A percentile compares a stretch with the other conserved stretches of the same genome.
Evolutionary conservation across 352 stramenopile genomes (phyloP).

Genomic region (Globisporangium ultimum): DNA sequence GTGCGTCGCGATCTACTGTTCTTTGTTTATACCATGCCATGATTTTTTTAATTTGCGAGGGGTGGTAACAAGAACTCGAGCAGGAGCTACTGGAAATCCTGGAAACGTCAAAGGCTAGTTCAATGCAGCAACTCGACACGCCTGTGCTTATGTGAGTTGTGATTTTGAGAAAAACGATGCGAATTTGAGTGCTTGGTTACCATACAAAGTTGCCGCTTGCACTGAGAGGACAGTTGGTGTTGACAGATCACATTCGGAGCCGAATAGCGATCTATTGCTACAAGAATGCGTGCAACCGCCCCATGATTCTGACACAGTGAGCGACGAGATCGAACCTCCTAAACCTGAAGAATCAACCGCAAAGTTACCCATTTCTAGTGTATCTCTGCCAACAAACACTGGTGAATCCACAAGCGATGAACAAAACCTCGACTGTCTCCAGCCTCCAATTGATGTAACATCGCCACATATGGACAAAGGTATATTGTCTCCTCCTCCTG

Average conservation of each 20-base stretch:
- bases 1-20: conserved; percentile 11
- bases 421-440: not conserved
- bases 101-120: not conserved
- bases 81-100: conserved; percentile 23
- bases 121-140: not conserved
- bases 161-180: not conserved
- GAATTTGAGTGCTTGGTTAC: not conserved
- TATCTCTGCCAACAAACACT: not conserved
- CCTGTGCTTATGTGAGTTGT: not conserved
- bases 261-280: not conserved
- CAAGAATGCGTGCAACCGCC: not conserved
- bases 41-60: not conserved
- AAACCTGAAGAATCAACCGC: not conserved
- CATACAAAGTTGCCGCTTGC: not conserved
- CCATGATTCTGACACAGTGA: not conserved
- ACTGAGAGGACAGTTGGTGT: not conserved
- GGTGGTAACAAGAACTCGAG: conserved; percentile 16
- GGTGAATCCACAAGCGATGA: not conserved
- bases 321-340: not conserved
- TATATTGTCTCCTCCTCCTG: too few species aligned
- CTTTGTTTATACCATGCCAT: not conserved
- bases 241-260: not conserved
- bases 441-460: not conserved
- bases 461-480: not conserved
- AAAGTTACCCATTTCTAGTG: not conserved